phyloP scores from a whole-genome alignment of 2,329 filamentous ascomycete species.

The Thermochaetoides dissita region DNA sequence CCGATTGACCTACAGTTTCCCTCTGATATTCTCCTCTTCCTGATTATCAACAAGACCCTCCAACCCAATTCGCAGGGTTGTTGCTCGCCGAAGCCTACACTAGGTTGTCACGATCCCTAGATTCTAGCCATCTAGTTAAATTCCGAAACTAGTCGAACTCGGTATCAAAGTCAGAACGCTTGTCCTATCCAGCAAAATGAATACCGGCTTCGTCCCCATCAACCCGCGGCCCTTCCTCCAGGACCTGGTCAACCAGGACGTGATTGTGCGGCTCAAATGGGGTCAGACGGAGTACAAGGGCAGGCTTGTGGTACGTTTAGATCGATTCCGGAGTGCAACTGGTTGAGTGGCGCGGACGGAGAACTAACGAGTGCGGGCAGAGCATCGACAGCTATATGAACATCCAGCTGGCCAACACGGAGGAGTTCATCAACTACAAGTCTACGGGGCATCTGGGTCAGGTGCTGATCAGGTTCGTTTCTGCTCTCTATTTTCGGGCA shows the following conservation, averaged over 20 bases:
- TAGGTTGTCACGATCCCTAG: no score
- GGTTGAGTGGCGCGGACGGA: background rate
- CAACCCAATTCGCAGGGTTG: no score
- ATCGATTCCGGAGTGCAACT: background rate
- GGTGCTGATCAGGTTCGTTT: slow-evolving; percentile 69
- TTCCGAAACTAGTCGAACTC: no score
- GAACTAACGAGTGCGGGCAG: slow-evolving; percentile 7
- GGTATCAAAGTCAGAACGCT: no score
- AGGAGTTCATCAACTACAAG: slow-evolving; percentile 85
- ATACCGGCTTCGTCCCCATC: slow-evolving; percentile 59
- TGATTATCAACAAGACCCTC: no score
- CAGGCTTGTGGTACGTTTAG: slow-evolving; percentile 39
- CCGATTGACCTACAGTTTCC: no score
- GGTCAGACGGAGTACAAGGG: slow-evolving; percentile 96
- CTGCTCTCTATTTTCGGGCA: background rate
- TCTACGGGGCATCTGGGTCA: slow-evolving; percentile 73
- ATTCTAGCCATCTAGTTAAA: no score
- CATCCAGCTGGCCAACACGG: slow-evolving; percentile 76
- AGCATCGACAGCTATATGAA: slow-evolving; percentile 99
- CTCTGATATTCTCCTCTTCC: no score
- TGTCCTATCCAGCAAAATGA: background rate
- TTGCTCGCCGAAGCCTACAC: no score
- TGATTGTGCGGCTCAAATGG: slow-evolving; percentile 93
- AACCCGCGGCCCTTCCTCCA: slow-evolving; percentile 97
- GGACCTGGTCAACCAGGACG: slow-evolving; percentile 81